phyloP scores from a whole-genome alignment of 306 rosid genomes.

The Cyamopsis tetragonoloba region DNA sequence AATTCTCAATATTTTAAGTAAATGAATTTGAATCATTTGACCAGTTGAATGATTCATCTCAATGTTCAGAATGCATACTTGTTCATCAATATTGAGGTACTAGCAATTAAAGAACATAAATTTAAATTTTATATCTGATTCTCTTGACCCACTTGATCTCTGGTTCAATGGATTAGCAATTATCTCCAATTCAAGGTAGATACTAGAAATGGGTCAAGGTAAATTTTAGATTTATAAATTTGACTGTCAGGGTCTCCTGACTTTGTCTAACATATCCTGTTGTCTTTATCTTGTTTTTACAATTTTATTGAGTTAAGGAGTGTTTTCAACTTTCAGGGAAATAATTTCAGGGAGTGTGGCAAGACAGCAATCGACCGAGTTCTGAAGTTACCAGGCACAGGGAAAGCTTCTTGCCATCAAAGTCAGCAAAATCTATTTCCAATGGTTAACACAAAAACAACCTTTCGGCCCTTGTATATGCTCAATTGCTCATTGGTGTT shows the following conservation, averaged over 20 bases:
- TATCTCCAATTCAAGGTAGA: background rate
- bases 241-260: constrained; percentile 11
- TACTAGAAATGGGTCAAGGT: background rate
- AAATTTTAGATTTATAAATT: constrained; percentile 7
- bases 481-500: constrained; percentile 67
- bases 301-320: constrained; percentile 20
- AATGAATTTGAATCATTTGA: too few species aligned
- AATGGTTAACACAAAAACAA: constrained; percentile 49
- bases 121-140: background rate
- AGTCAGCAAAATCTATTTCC: constrained; percentile 46
- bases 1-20: background rate
- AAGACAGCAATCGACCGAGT: constrained; percentile 74
- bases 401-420: constrained; percentile 66
- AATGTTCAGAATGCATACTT: background rate
- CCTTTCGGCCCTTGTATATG: constrained; percentile 71
- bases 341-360: constrained; percentile 47
- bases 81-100: background rate
- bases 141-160: background rate
- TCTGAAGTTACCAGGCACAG: constrained; percentile 85
- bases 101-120: background rate
- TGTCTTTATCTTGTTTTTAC: background rate
- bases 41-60: constrained; percentile 20
- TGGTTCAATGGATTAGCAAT: background rate
- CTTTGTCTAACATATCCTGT: constrained; percentile 9
- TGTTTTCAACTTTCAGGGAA: constrained; percentile 28